Evolutionary conservation across 495 filamentous ascomycete genomes (phyloP), one percentile per base, ranked within the genome.

Genomic region (Neurospora intermedia): DNA sequence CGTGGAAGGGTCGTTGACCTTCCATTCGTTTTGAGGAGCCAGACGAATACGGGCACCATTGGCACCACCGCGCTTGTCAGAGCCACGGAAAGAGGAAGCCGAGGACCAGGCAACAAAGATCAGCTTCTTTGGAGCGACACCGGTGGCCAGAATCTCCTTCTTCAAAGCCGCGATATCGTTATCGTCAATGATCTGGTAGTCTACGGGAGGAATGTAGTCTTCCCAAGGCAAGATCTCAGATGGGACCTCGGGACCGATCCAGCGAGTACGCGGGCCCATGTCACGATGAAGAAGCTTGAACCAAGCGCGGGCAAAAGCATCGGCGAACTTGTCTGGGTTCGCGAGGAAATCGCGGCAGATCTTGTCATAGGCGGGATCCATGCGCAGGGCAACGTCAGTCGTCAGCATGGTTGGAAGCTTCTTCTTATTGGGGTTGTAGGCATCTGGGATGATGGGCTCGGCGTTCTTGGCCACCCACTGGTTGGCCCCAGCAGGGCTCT

Each of bases 251-350:
- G 91, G 91, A 69, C 91, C 91, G 72, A 91, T 77, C 83, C 88
- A 93, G 78, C 89, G 89, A 43, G 84, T 76, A 23, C 89, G 86
- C 18, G 91, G 91, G 18, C 91, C 91, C 82, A 93, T 85, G 78
- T 93, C 91, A 81, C 91, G 89, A 83, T 93, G 91, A 43, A 90
- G 83, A 71, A 93, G 85, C 87, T 93, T 93, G 87, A 93, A 93
- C 91, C 91, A 93, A 70, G 91, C 90, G 69, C 88, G 87, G 62
- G 86, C 82, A 76, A 92, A 93, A 6, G 84, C 89, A 73, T 91
- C 88, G 69, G 85, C 85, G 70, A 92, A 85, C 84, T 91, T 80
- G 74, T 89, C 88, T 2, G 89, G 88, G 80, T 93, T 79, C 73
- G 85, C 86, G 46, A 90, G 83, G 85, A 88, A 92, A 74, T 86